Evolutionary conservation across 2,329 filamentous ascomycete species (phyloP), one percentile per base, ranked within the genome.

Genomic region (Ambrosiella beaveri): DNA sequence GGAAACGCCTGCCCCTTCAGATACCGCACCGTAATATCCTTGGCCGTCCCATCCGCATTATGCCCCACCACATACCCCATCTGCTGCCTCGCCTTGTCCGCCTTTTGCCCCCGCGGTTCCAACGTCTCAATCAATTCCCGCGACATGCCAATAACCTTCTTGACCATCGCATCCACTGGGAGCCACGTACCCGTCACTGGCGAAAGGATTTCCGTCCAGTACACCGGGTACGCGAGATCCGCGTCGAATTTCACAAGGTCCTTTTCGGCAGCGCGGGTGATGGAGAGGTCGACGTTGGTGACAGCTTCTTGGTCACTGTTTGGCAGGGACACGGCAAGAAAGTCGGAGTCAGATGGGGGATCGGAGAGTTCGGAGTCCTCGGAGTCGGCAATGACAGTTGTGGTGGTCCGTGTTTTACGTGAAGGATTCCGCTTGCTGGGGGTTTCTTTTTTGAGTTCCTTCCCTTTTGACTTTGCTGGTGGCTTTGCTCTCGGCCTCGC

Each of bases 11-110:
- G 86, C 19, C 84, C 81, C 65, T 85, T 90, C 7, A 98, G 73
- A 68, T 98, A 98, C 36, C 93, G 80, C 9, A 93, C 83, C 0
- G 93, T 98, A 13, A 98, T 86, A 67, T 98, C 93, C 67, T 97
- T 97, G 11, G 88, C 90, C 0, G 88, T 90, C 1, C 87, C 88
- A 66, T 97, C 90, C 2, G 80, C 71, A 0, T 86, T 88, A 69
- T 86, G 88, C 0, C 85, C 90, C 17, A 97, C 75, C 1, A 95
- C 79, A 65, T 98, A 98, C 51, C 87, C 86, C 65, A 95, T 88
- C 11, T 95, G 81, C 68, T 97, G 91, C 64, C 88, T 91, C 0
- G 85, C 81, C 65, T 85, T 88, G 39, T 95, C 88, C 0, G 90
- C 88, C 66, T 86, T 88, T 40, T 76, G 78, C 5, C 91, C 90